phyloP scores from a whole-genome alignment of 1,284 basidiomycete species.

The Chondrostereum purpureum region DNA sequence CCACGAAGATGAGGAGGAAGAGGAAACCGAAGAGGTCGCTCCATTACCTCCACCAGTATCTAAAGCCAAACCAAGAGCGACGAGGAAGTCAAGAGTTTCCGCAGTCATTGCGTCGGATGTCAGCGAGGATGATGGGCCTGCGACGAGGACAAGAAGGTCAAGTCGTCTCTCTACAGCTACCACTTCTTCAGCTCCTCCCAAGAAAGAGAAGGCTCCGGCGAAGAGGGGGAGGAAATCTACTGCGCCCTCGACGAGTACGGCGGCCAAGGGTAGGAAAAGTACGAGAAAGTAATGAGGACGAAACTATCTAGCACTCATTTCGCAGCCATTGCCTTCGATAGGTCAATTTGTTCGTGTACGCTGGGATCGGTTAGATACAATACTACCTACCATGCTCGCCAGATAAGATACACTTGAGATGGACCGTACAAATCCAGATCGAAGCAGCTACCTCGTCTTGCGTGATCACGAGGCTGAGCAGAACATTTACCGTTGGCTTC shows the following conservation, averaged over 20 bases:
- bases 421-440: too few species aligned
- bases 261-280: neutral
- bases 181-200: neutral
- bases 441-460: too few species aligned
- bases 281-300: neutral
- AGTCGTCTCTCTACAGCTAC: too few species aligned
- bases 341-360: too few species aligned
- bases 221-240: neutral
- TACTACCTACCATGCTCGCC: too few species aligned
- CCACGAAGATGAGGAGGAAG: neutral
- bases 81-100: neutral
- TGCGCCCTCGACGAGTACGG: neutral
- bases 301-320: too few species aligned
- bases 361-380: too few species aligned
- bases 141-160: neutral
- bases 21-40: neutral
- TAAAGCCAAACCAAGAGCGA: neutral
- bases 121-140: neutral
- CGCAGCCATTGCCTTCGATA: too few species aligned
- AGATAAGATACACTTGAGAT: too few species aligned
- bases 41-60: neutral
- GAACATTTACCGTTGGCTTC: too few species aligned
- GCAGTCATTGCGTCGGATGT: neutral
- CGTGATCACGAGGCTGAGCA: too few species aligned
- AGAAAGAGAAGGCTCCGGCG: neutral